Conservation (phyloP, 768 basidiomycete genomes). For the Boletellus ananiceps region DNA sequence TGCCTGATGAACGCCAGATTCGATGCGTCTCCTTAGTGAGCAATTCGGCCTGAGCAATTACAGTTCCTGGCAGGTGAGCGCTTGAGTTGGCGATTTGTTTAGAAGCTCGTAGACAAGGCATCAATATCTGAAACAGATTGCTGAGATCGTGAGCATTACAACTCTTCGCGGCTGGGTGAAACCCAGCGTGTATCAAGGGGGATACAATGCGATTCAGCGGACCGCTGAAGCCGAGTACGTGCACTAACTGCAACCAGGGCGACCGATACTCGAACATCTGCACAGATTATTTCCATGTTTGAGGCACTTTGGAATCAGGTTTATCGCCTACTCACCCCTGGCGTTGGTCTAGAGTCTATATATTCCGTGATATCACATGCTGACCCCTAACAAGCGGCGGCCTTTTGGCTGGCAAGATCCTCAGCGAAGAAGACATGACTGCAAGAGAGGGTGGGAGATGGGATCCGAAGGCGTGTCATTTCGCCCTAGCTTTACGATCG, state of each 20-base stretch:
- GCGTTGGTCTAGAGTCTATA: constrained; percentile 1
- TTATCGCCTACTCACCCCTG: constrained; percentile 27
- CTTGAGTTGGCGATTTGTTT: neutral
- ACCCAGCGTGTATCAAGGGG: constrained; percentile 47
- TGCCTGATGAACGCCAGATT: neutral
- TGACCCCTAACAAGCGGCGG: constrained; percentile 9
- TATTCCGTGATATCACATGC: neutral
- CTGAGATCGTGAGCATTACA: constrained; percentile 43
- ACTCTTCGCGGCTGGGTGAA: constrained; percentile 42
- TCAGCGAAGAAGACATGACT: constrained; percentile 10
- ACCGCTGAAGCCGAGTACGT: constrained; percentile 33
- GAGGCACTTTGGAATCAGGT: constrained; percentile 37
- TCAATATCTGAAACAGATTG: constrained; percentile 27
- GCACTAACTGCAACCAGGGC: neutral
- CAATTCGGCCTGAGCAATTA: constrained; percentile 18
- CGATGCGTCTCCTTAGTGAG: neutral
- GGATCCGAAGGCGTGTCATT: constrained; percentile 9
- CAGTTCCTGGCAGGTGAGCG: constrained; percentile 33
- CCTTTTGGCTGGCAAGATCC: constrained; percentile 11
- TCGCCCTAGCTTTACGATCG: constrained; percentile 8
- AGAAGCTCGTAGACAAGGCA: neutral
- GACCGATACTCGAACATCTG: constrained; percentile 1
- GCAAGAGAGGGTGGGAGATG: constrained; percentile 12
- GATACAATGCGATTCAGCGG: constrained; percentile 44
- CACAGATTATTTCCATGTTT: constrained; percentile 38